Evolutionary conservation across 2,329 filamentous ascomycete species (phyloP).

Genomic region (Pestalotiopsis sp.): DNA sequence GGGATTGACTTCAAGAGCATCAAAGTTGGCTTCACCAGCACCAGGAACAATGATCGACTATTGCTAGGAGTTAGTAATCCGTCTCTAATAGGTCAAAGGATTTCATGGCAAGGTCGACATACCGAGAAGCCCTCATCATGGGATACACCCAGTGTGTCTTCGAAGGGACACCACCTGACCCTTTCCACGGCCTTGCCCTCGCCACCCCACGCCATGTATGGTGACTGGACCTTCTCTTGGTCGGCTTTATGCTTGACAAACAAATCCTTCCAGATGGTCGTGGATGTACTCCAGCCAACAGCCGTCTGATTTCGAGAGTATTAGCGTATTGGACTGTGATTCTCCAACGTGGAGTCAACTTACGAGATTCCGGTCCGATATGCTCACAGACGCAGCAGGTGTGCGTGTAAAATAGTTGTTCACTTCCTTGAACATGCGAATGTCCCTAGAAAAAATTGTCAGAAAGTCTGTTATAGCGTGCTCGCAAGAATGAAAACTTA

Average conservation of each 20-base stretch:
- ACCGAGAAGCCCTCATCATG: slow-evolving; percentile 54
- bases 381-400: slow-evolving; percentile 80
- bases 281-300: slow-evolving; percentile 87
- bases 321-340: neutral
- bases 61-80: slow-evolving; percentile 63
- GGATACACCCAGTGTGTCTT: slow-evolving; percentile 85
- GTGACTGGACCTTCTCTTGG: slow-evolving; percentile 80
- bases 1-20: slow-evolving; percentile 90
- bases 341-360: neutral
- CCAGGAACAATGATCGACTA: slow-evolving; percentile 88
- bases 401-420: slow-evolving; percentile 84
- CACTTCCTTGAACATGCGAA: slow-evolving; percentile 80
- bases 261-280: slow-evolving; percentile 88
- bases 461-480: neutral
- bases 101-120: neutral
- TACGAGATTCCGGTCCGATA: slow-evolving; percentile 79
- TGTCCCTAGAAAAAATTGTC: slow-evolving; percentile 64
- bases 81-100: neutral
- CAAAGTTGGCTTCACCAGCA: slow-evolving; percentile 95
- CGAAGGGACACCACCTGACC: slow-evolving; percentile 89
- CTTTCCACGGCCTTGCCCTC: slow-evolving; percentile 81
- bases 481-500: neutral
- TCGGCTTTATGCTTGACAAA: slow-evolving; percentile 73
- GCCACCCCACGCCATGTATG: slow-evolving; percentile 92
- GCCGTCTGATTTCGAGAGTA: slow-evolving; percentile 53